These are phyloP conservation scores for Penicillium longicatenatum DNA, from an alignment of 495 filamentous ascomycete species.

Conservation along the genomic window DNA sequence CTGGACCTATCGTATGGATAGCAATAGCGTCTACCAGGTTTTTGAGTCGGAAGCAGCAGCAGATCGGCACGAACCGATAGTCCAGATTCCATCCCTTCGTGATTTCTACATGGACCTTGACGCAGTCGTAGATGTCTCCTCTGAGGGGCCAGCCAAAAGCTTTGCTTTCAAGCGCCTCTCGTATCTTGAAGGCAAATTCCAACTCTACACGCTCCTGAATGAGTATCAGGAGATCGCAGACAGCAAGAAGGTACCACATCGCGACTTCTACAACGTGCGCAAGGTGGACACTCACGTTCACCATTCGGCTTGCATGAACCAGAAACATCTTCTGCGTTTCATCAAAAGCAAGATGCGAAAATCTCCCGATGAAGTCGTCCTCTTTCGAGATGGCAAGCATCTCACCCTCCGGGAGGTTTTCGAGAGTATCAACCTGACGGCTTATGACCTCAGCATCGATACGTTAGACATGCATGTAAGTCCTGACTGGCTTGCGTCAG, in stretches of 20 bases:
- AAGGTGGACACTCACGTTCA: constrained; percentile 99
- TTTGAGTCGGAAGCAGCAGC: constrained; percentile 65
- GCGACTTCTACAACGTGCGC: constrained; percentile 98
- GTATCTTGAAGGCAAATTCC: constrained; percentile 95
- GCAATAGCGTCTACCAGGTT: constrained; percentile 86
- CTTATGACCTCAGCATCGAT: constrained; percentile 97
- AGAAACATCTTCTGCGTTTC: constrained; percentile 95
- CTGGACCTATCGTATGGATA: constrained; percentile 78
- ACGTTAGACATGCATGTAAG: constrained; percentile 97
- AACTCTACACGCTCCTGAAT: constrained; percentile 87
- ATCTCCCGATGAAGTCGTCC: constrained; percentile 87
- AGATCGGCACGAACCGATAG: constrained; percentile 64
- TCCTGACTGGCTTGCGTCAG: constrained; percentile 8
- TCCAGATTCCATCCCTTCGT: constrained; percentile 81
- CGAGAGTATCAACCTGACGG: constrained; percentile 93
- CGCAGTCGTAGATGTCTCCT: constrained; percentile 76
- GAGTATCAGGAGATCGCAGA: constrained; percentile 98
- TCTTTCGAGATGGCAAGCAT: constrained; percentile 90
- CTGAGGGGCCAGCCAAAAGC: constrained; percentile 93
- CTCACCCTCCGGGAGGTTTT: constrained; percentile 92
- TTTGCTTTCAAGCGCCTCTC: constrained; percentile 93
- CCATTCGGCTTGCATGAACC: constrained; percentile 99
- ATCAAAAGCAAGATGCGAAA: constrained; percentile 99
- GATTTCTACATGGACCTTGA: constrained; percentile 98
- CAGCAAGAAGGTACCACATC: constrained; percentile 93